Conservation (phyloP, 345 rosid genomes). For the Eucalyptus victrix region DNA sequence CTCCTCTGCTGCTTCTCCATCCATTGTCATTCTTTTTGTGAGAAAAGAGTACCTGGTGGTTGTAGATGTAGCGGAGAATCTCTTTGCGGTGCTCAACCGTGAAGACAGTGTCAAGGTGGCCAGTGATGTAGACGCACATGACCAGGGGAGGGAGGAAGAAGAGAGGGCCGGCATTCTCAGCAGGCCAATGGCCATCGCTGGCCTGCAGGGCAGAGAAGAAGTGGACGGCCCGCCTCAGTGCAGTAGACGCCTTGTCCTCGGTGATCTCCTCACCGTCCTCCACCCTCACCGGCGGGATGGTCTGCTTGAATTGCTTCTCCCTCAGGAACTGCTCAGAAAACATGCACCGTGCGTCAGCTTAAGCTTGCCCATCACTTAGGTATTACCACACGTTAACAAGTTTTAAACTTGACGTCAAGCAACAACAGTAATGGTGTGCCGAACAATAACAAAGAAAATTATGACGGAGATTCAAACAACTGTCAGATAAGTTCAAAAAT, state of each 20-base stretch:
- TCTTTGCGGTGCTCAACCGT: conserved; percentile 8
- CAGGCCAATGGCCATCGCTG: conserved; percentile 26
- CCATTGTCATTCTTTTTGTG: neutral
- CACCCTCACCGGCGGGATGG: conserved; percentile 5
- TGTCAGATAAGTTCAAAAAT: neutral
- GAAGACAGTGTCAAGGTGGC: conserved; percentile 13
- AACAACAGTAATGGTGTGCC: neutral
- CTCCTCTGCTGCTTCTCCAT: neutral
- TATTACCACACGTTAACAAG: neutral
- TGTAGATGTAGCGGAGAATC: conserved; percentile 19
- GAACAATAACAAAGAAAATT: neutral
- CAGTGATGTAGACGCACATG: conserved; percentile 23
- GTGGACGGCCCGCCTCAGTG: conserved; percentile 7
- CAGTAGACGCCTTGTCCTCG: neutral
- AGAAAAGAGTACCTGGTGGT: conserved; percentile 5
- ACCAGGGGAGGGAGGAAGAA: conserved; percentile 18
- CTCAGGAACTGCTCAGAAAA: conserved; percentile 4
- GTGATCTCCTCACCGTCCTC: conserved; percentile 12
- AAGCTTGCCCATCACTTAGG: neutral
- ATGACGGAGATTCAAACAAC: neutral
- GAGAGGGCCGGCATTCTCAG: conserved; percentile 22
- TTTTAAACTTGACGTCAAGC: neutral
- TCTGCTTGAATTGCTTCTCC: conserved; percentile 15
- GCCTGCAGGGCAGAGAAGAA: conserved; percentile 26
- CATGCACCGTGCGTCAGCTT: neutral